These are phyloP conservation scores for Talinum fruticosum DNA, from an alignment of 148 eudicot species.

Conservation along the genomic window DNA sequence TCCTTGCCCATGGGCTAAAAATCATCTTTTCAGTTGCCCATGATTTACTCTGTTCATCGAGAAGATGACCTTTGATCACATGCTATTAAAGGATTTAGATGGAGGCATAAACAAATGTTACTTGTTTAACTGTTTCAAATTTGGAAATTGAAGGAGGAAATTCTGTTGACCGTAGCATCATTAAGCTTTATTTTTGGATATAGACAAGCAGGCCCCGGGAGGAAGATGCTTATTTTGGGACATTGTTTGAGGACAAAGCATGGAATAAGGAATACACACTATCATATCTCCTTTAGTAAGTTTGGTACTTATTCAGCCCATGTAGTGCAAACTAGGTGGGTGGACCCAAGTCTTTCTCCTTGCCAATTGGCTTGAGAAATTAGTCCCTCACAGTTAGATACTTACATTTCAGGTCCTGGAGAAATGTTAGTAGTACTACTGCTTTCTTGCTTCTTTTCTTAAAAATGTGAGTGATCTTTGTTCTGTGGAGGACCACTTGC, in stretches of 20 bases:
- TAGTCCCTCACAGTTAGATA: conserved; percentile 27
- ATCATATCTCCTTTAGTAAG: conserved; percentile 60
- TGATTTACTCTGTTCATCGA: conserved; percentile 11
- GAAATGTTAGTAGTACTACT: conserved; percentile 25
- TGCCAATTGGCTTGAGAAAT: conserved; percentile 38
- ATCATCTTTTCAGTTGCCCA: conserved; percentile 20
- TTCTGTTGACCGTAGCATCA: conserved; percentile 76
- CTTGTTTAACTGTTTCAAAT: conserved; percentile 26
- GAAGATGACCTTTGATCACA: conserved; percentile 17
- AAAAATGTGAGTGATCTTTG: conserved; percentile 33
- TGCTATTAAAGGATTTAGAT: conserved; percentile 26
- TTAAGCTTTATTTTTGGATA: conserved; percentile 47
- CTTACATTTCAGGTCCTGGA: conserved; percentile 35
- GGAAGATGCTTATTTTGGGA: conserved; percentile 55
- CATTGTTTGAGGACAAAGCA: conserved; percentile 65
- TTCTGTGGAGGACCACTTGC: conserved; percentile 32
- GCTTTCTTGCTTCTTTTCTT: conserved; percentile 43
- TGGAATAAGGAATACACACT: conserved; percentile 66
- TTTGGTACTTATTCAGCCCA: conserved; percentile 77
- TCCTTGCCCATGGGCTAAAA: conserved; percentile 14
- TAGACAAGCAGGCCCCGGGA: conserved; percentile 42
- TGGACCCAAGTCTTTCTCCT: conserved; percentile 34
- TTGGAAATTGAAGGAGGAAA: conserved; percentile 37
- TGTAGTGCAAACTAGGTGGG: conserved; percentile 31
- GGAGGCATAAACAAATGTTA: conserved; percentile 22